Base-by-base conservation (phyloP, 1,284 basidiomycete genomes). In the Golubevia pallescens region DNA sequence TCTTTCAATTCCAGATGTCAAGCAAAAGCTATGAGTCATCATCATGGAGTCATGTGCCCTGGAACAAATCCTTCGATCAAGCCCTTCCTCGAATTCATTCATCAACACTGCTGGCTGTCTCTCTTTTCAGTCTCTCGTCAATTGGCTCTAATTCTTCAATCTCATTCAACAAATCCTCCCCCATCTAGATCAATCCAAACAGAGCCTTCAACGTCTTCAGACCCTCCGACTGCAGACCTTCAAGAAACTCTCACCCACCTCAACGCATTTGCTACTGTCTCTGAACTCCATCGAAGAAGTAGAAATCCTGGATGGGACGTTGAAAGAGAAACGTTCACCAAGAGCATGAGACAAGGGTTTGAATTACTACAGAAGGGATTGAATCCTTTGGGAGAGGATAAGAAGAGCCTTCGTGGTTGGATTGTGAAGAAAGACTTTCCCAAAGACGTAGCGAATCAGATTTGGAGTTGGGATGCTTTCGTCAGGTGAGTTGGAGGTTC, bases 301-400 rank as follows among this genome's bases (percentile, higher is more conserved):
- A 70, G 79, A 23, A 80, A 80, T 52, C 79, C 79, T 0, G 78
- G 77, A 1, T 81, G 79, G 79, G 28, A 66, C 2, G 66, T 74
- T 4, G 79, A 80, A 65, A 60, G 65, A 7, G 16, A 60, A 0
- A 63, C 66, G 0, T 81, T 80, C 52, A 61, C 69, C 34, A 4
- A 57, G 2, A 60, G 72, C 23, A 68, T 80, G 21, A 1, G 55
- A 10, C 16, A 58, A 42, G 78, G 69, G 0, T 71, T 73, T 56
- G 3, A 28, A 0, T 67, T 72, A 8, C 60, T 81, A 0, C 48
- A 65, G 13, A n/a, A 42, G 16, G 77, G 71, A 0, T 65, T 81
- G 23, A 75, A 81, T 34, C 79, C 79, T 1, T 76, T 55, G 56
- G 55, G 68, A 34, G 58, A 67, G 23, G 16, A 28, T 10, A 21